phyloP scores from a whole-genome alignment of 371 early-diverging fungal species.

The Rhizopus sp. region DNA sequence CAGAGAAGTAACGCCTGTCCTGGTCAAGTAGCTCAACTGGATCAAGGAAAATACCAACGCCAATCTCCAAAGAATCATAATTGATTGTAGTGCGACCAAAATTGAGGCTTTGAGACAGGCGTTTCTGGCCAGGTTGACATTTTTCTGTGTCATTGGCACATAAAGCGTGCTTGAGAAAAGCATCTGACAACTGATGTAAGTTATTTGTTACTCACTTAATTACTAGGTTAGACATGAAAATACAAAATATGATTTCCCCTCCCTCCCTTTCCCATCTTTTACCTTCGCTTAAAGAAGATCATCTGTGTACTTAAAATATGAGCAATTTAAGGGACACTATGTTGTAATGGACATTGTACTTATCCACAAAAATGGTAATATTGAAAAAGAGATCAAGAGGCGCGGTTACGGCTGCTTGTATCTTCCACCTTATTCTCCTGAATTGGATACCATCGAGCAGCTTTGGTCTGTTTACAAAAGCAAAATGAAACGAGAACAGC shows the following conservation, averaged over 20 bases:
- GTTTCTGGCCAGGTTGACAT: background rate
- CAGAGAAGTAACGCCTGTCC: slow-evolving; percentile 1
- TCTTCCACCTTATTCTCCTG: slow-evolving; percentile 6
- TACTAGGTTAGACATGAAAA: too few species aligned
- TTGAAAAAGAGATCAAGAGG: slow-evolving; percentile 6
- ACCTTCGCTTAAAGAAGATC: too few species aligned
- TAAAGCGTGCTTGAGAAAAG: slow-evolving; percentile 12
- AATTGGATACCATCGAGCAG: slow-evolving; percentile 4
- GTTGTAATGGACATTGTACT: slow-evolving; percentile 5
- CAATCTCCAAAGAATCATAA: slow-evolving; percentile 1
- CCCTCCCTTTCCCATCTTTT: too few species aligned
- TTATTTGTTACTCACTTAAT: background rate
- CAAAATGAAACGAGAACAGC: slow-evolving; percentile 16
- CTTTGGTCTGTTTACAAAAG: slow-evolving; percentile 6
- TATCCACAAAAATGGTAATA: slow-evolving; percentile 3
- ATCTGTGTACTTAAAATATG: too few species aligned
- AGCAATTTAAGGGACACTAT: slow-evolving; percentile 9
- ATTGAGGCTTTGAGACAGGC: slow-evolving; percentile 1
- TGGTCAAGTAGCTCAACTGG: slow-evolving; percentile 5
- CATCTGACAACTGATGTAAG: slow-evolving; percentile 6
- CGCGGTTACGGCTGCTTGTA: background rate
- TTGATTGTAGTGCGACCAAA: slow-evolving; percentile 10
- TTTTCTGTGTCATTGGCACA: slow-evolving; percentile 15
- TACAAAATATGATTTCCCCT: too few species aligned
- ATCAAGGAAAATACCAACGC: background rate